Evolutionary conservation across 2,329 filamentous ascomycete genomes (phyloP), one percentile per base, ranked within the genome.

Genomic region (Dothideomycetes sp.): DNA sequence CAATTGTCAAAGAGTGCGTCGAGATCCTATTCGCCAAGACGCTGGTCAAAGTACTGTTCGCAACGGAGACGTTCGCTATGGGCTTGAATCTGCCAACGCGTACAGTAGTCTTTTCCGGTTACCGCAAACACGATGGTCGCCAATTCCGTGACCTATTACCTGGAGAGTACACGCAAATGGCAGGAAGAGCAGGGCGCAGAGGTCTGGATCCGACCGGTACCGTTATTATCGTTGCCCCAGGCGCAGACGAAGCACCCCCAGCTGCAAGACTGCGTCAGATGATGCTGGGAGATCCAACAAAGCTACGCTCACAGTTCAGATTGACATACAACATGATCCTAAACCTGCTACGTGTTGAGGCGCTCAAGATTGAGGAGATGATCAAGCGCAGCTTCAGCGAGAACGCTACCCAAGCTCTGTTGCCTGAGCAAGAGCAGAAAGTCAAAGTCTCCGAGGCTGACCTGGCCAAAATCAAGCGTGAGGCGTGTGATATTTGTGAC

Each of bases 301-400:
- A 96, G 63, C 73, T 98, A 36, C 78, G 87, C 34, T 96, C 89
- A 5, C 91, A 98, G 56, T 98, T 98, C 69, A 78, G 91, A 45
- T 70, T 98, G 35, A 98, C 93, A 0, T 98, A 98, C 69, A 98
- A 96, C 63, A 98, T 98, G 91, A 98, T 98, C 45, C 68, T 98
- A 19, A 98, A 96, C 55, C 69, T 98, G 22, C 70, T 98, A 36
- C 81, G 91, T 27, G 91, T 98, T 2, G 91, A 98, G 60, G 91
- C 91, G 2, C 65, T 98, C 48, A 96, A 95, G 66, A 96, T 98
- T 51, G 91, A 98, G 59, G 91, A 98, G 63, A 98, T 98, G 91
- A 98, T 98, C 68, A 98, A 98, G 72, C 82, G 91, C 49, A 95
- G 88, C 59, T 98, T 98, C 69, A 95, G 89, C 38, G 91, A 98